Percentiles rank a stretch among this genome's conserved stretches.
Evolutionary conservation across 2,329 filamentous ascomycete genomes (phyloP).

Genomic region (Apiospora rasikravindrae): DNA sequence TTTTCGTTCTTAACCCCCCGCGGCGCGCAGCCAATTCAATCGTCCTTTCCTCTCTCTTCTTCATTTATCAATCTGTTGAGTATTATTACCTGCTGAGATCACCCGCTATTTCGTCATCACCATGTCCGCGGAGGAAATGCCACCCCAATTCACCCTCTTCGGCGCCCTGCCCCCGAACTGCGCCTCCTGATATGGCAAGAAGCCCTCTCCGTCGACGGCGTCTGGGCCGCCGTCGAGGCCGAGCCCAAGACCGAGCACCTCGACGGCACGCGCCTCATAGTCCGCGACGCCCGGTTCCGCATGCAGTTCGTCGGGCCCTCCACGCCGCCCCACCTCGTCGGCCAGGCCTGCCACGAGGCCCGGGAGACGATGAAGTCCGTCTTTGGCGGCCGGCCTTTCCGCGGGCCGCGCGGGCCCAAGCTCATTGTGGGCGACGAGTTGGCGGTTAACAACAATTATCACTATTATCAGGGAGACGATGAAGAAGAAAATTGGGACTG

Average conservation of each 20-base stretch:
- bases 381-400: background rate
- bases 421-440: background rate
- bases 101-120: background rate
- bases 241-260: background rate
- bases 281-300: background rate
- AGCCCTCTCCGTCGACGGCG: background rate
- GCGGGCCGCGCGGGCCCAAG: background rate
- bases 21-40: background rate
- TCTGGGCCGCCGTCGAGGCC: background rate
- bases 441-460: no score
- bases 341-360: background rate
- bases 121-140: background rate
- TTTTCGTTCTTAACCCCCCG: background rate
- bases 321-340: background rate
- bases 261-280: background rate
- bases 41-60: background rate
- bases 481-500: background rate
- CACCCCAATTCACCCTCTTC: background rate
- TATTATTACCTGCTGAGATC: background rate
- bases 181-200: background rate
- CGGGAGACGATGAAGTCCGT: background rate
- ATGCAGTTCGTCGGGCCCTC: background rate
- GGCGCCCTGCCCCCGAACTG: background rate
- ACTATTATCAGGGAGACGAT: background rate
- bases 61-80: no score